Conservation (phyloP, 75 land plant species). For the Gnetum montanum region DNA sequence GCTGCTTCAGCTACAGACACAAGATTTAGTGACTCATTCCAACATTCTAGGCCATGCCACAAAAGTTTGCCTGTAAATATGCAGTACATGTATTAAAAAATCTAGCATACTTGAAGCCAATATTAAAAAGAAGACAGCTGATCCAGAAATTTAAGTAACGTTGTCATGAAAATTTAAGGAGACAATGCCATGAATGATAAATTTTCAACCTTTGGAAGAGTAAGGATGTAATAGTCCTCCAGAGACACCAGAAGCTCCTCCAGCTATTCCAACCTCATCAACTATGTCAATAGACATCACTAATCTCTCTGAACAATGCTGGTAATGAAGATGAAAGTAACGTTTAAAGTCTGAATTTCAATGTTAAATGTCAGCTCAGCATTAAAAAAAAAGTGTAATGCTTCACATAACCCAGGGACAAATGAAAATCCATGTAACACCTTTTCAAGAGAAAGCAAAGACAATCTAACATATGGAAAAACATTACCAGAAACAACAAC, state of each 20-base stretch:
- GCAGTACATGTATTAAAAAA: too few species aligned
- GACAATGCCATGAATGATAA: too few species aligned
- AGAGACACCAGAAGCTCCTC: constrained; percentile 90
- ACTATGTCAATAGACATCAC: constrained; percentile 48
- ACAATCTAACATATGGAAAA: too few species aligned
- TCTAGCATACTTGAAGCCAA: background rate
- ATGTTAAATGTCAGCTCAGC: too few species aligned
- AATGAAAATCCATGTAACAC: too few species aligned
- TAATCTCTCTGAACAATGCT: constrained; percentile 26
- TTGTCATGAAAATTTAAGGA: too few species aligned
- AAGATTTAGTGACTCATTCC: constrained; percentile 65
- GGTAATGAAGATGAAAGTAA: background rate
- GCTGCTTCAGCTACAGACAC: constrained; percentile 64
- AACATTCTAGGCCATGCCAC: constrained; percentile 85
- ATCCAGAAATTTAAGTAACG: background rate
- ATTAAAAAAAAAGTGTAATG: too few species aligned
- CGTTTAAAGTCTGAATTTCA: too few species aligned
- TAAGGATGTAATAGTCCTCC: constrained; percentile 95
- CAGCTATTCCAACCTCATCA: constrained; percentile 87
- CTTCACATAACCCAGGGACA: too few species aligned
- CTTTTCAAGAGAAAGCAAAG: too few species aligned
- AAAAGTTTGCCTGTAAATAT: constrained; percentile 73
- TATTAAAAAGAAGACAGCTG: background rate
- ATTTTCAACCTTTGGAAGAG: constrained; percentile 67
- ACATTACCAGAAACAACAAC: too few species aligned